Evolutionary conservation across 441 rosid genomes (phyloP).

Genomic region (Kokia cookei): DNA sequence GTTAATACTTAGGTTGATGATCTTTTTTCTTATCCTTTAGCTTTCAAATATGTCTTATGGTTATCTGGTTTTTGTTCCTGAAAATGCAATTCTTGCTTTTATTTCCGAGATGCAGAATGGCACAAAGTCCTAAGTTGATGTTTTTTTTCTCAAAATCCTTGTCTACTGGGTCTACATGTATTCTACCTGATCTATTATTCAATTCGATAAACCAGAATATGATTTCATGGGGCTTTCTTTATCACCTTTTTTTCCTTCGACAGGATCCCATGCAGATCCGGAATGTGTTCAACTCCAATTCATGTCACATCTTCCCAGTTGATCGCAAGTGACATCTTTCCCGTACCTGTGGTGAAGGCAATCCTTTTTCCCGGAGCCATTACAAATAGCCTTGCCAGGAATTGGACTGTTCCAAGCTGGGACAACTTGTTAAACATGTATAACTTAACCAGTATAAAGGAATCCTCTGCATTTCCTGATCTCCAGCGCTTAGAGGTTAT

Average conservation of each 20-base stretch:
- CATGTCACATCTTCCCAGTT: constrained; percentile 92
- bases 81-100: background rate
- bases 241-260: background rate
- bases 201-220: background rate
- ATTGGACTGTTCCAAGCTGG: constrained; percentile 72
- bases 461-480: constrained; percentile 70
- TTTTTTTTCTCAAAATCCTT: background rate
- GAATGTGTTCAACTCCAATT: constrained; percentile 80
- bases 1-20: background rate
- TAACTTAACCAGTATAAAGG: constrained; percentile 68
- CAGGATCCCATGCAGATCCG: constrained; percentile 92
- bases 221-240: background rate
- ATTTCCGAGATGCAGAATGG: background rate
- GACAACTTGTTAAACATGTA: constrained; percentile 53
- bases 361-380: constrained; percentile 90
- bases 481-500: constrained; percentile 90
- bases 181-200: background rate
- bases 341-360: constrained; percentile 62
- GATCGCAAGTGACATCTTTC: constrained; percentile 89
- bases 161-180: background rate
- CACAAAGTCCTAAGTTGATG: background rate
- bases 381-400: constrained; percentile 45
- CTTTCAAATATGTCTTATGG: background rate
- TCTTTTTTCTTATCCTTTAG: background rate
- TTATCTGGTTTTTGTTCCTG: background rate